A percentile compares a stretch with the other conserved stretches of the same genome.
Evolutionary conservation across 352 stramenopile genomes (phyloP).

Genomic region (Phytophthora crassamura): DNA sequence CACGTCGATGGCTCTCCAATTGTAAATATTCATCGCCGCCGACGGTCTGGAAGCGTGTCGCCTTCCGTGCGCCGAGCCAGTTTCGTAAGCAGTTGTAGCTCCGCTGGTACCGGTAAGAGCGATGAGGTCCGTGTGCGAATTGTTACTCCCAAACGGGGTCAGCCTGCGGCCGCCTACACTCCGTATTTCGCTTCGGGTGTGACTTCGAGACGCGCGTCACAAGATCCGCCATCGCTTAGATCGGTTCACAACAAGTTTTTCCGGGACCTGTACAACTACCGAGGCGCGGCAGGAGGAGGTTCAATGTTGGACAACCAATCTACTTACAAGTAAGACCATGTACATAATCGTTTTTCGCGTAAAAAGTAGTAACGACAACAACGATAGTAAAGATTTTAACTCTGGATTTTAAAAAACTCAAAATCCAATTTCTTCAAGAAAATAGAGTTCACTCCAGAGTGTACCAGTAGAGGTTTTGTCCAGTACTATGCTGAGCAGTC

Average conservation of each 20-base stretch:
- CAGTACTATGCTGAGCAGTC: too few relatives aligned
- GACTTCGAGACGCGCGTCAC: slow-evolving; percentile 9
- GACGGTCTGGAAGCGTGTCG: slow-evolving; percentile 22
- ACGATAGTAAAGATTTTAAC: too few relatives aligned
- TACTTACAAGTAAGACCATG: too few relatives aligned
- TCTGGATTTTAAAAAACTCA: too few relatives aligned
- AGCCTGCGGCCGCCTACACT: slow-evolving; percentile 27
- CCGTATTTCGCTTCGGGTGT: slow-evolving; percentile 29
- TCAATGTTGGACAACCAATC: background rate
- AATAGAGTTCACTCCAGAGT: too few relatives aligned
- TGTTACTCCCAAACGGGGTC: slow-evolving; percentile 26
- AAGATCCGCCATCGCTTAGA: slow-evolving; percentile 19
- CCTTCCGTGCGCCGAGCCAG: slow-evolving; percentile 28
- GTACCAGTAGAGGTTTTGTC: too few relatives aligned
- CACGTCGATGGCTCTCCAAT: slow-evolving; percentile 31
- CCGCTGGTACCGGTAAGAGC: slow-evolving; percentile 24
- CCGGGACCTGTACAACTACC: slow-evolving; percentile 37
- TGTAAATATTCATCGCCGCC: slow-evolving; percentile 26
- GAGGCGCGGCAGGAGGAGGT: background rate
- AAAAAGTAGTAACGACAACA: too few relatives aligned
- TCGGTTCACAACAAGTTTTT: slow-evolving; percentile 43
- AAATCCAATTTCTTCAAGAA: too few relatives aligned
- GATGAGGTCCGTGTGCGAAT: slow-evolving; percentile 34
- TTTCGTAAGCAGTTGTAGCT: slow-evolving; percentile 34
- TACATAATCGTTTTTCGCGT: too few relatives aligned